A percentile compares a stretch with the other conserved stretches of the same genome.
Conservation (phyloP, 2,329 filamentous ascomycete genomes). For the Hypoxylon sp. region DNA sequence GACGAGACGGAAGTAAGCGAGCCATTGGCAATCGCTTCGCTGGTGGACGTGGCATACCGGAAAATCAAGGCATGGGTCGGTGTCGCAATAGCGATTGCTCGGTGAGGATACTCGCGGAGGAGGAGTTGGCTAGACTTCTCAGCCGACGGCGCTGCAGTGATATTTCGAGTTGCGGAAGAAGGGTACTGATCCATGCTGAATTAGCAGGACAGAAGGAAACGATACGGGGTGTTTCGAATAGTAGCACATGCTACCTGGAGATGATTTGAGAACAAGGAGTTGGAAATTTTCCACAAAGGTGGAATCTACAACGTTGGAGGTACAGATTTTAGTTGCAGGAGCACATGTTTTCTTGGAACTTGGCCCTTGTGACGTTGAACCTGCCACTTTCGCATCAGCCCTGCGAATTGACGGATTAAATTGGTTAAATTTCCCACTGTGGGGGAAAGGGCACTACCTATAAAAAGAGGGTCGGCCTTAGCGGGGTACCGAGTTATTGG, state of each 20-base stretch:
- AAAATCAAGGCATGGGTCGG: constrained; percentile 85
- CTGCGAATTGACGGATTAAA: constrained; percentile 41
- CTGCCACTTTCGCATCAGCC: constrained; percentile 31
- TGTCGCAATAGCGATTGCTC: constrained; percentile 88
- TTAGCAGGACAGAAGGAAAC: constrained; percentile 47
- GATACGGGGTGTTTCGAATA: constrained; percentile 33
- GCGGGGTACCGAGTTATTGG: constrained; percentile 31
- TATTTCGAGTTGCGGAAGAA: constrained; percentile 59
- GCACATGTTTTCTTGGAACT: constrained; percentile 25
- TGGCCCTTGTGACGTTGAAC: constrained; percentile 40
- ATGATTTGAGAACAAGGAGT: constrained; percentile 6
- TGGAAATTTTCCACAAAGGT: constrained; percentile 13
- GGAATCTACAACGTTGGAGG: constrained; percentile 31
- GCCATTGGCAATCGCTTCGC: constrained; percentile 70
- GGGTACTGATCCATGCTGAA: constrained; percentile 63
- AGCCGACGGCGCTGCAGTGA: constrained; percentile 61
- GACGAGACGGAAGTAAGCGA: constrained; percentile 68
- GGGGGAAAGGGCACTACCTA: constrained; percentile 28
- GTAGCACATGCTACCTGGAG: constrained; percentile 48
- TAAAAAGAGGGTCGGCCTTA: constrained; percentile 28
- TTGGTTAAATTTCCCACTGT: constrained; percentile 38
- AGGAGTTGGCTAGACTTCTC: constrained; percentile 81
- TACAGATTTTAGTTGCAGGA: constrained; percentile 19
- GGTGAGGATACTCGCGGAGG: constrained; percentile 87
- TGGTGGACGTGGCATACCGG: constrained; percentile 78